Evolutionary conservation across 768 basidiomycete species (phyloP).

Genomic region (Naganishia onofrii): DNA sequence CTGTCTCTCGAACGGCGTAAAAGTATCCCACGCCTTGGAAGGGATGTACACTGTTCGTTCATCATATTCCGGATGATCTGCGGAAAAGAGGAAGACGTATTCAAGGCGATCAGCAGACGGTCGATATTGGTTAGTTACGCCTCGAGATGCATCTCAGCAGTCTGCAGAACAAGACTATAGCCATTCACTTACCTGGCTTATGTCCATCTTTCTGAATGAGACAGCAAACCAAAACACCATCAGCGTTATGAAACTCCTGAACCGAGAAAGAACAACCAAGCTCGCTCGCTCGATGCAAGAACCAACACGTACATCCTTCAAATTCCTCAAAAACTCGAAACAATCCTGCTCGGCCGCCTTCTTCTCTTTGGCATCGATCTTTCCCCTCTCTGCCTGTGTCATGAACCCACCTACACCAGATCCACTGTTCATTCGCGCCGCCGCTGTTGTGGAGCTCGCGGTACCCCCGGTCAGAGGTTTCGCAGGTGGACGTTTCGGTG

Average conservation of each 20-base stretch:
- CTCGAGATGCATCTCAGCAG: not conserved
- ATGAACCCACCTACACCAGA: conserved; percentile 58
- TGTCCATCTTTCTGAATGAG: conserved; percentile 77
- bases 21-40: conserved; percentile 67
- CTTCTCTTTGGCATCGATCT: conserved; percentile 72
- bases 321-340: conserved; percentile 69
- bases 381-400: conserved; percentile 76
- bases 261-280: too few species aligned
- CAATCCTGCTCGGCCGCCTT: conserved; percentile 77
- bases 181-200: conserved; percentile 58
- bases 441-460: not conserved
- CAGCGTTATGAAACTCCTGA: too few species aligned
- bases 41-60: conserved; percentile 83
- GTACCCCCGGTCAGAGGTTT: conserved; percentile 30
- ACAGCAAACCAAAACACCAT: too few species aligned
- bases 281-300: conserved; percentile 18
- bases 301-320: conserved; percentile 63
- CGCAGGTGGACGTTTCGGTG: conserved; percentile 38
- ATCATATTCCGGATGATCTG: conserved; percentile 71
- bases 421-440: conserved; percentile 22
- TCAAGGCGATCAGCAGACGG: not conserved
- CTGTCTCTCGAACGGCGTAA: conserved; percentile 87
- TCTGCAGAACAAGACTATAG: not conserved
- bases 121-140: not conserved
- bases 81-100: not conserved